Evolutionary conservation across 2,329 filamentous ascomycete genomes (phyloP), one percentile per base, ranked within the genome.

Genomic region (Orbilia javanica): DNA sequence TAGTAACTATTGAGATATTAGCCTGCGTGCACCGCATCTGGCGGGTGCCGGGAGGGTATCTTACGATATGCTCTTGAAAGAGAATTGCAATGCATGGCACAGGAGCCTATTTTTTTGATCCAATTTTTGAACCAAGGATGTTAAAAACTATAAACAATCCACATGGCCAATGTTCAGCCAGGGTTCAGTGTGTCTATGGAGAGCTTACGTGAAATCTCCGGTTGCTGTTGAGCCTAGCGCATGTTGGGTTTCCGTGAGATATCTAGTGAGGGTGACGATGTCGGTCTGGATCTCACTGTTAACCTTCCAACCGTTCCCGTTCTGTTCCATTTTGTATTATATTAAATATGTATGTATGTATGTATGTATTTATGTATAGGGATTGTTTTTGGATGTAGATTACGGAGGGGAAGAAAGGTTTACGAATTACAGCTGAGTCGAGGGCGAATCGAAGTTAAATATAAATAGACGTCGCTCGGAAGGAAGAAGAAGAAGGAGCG

Each of bases 31-130:
- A 7, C 42, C 18, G 42, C n/a, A 44, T 44, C 20, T 44, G 7
- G 42, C n/a, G 20, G 20, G 8, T 20, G 31, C 10, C 22, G 15
- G 18, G 1, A 31, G 34, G 52, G 63, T 60, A 18, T 15, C 80
- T 64, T 81, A 82, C 82, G 96, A 93, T 85, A 99, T 99, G 81
- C 93, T 97, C 88, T 99, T 99, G 91, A 99, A 99, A 80, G 96
- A 95, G 88, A 98, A 99, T 86, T 98, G 96, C 76, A 99, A 92
- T 78, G 96, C 94, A 85, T 99, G 96, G 88, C 94, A 97, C 77
- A 99, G 90, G 66, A 99, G 89, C 82, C 94, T 97, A 82, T 65
- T 34, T n/a, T n/a, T n/a, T n/a, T n/a, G n/a, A n/a, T n/a, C n/a
- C n/a, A n/a, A n/a, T n/a, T n/a, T 20, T 44, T 22, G 13, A 57